Conservation (phyloP, 768 basidiomycete genomes). For the Lentinula guzmanii region DNA sequence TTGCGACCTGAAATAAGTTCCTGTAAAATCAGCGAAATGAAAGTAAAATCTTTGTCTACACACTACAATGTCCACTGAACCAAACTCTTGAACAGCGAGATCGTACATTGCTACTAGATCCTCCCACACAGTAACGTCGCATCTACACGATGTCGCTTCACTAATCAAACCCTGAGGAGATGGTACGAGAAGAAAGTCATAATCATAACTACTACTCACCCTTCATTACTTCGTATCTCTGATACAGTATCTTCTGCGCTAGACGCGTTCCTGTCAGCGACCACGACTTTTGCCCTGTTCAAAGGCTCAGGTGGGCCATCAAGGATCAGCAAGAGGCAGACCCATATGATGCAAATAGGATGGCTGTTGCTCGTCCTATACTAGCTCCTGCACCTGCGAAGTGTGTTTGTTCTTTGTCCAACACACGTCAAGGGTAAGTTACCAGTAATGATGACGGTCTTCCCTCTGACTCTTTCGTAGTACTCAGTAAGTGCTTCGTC, state of each 20-base stretch:
- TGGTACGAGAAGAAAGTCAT: not conserved
- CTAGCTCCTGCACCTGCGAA: slow-evolving; percentile 42
- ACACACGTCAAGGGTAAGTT: slow-evolving; percentile 2
- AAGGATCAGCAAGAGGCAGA: slow-evolving; percentile 15
- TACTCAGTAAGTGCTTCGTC: slow-evolving; percentile 41
- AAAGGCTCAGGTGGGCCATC: not conserved
- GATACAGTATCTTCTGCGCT: slow-evolving; percentile 33
- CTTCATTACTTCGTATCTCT: slow-evolving; percentile 28
- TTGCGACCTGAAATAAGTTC: slow-evolving; percentile 31
- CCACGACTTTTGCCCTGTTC: slow-evolving; percentile 44
- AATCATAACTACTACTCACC: slow-evolving; percentile 31
- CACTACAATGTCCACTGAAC: slow-evolving; percentile 50
- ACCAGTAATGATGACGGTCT: slow-evolving; percentile 52
- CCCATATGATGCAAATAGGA: slow-evolving; percentile 48
- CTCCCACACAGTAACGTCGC: slow-evolving; percentile 50
- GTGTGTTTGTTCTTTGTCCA: not conserved
- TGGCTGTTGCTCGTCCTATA: slow-evolving; percentile 46
- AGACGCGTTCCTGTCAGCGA: slow-evolving; percentile 42
- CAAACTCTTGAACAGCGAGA: slow-evolving; percentile 36
- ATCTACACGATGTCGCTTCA: slow-evolving; percentile 32
- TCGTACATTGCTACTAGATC: slow-evolving; percentile 49
- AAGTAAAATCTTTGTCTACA: slow-evolving; percentile 10
- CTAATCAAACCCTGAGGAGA: slow-evolving; percentile 19
- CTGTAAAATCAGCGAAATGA: not conserved
- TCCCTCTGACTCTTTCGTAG: slow-evolving; percentile 33